Evolutionary conservation across 2,329 filamentous ascomycete genomes (phyloP).

Genomic region (Fusarium pseudocircinatum): DNA sequence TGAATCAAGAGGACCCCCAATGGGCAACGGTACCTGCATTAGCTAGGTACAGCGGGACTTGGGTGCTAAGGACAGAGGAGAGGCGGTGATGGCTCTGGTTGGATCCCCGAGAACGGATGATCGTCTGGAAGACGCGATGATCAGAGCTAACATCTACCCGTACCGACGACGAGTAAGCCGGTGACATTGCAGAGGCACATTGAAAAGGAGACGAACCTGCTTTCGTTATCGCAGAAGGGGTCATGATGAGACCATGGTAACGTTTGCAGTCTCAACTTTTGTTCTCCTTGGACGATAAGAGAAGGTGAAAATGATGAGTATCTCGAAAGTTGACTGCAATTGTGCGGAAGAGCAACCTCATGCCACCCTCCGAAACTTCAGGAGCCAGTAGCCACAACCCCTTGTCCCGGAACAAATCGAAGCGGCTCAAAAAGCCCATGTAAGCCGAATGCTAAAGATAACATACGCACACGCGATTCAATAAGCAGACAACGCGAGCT

Average conservation of each 20-base stretch:
- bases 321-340: background rate
- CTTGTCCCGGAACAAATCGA: constrained; percentile 6
- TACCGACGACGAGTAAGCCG: constrained; percentile 1
- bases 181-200: background rate
- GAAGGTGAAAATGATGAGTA: background rate
- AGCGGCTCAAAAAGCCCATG: constrained; percentile 5
- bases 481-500: constrained; percentile 16
- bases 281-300: background rate
- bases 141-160: constrained; percentile 23
- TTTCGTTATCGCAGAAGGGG: background rate
- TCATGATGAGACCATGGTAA: background rate
- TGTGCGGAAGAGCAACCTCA: background rate
- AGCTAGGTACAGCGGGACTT: constrained; percentile 12
- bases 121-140: constrained; percentile 2
- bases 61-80: constrained; percentile 6
- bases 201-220: background rate
- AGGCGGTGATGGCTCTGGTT: constrained; percentile 6
- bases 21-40: constrained; percentile 35
- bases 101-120: constrained; percentile 1
- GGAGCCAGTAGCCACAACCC: background rate
- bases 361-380: background rate
- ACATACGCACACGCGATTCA: constrained; percentile 16
- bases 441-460: constrained; percentile 4
- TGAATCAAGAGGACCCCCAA: constrained; percentile 24
- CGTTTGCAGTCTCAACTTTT: background rate